Evolutionary conservation across 1,284 basidiomycete species (phyloP).

Genomic region (Pyrrhoderma lamaoense): DNA sequence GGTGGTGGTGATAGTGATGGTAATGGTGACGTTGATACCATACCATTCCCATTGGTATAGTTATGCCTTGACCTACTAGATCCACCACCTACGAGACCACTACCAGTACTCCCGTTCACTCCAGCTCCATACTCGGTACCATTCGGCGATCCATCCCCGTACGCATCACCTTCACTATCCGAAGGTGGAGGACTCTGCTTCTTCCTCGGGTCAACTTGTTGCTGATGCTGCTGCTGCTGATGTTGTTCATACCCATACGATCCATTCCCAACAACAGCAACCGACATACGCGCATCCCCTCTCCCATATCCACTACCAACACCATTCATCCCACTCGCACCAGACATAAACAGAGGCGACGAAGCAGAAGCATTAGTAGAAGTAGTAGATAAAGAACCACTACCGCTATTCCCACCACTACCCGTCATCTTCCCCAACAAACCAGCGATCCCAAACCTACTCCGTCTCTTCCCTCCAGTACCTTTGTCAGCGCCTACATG

Average conservation of each 20-base stretch:
- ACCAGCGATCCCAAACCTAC: conserved; percentile 57
- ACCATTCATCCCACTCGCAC: too few species aligned
- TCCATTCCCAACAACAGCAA: background rate
- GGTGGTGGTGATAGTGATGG: background rate
- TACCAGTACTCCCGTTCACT: conserved; percentile 13
- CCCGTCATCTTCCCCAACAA: conserved; percentile 45
- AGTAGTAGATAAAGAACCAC: background rate
- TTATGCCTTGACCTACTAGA: conserved; percentile 16
- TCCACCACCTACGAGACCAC: too few species aligned
- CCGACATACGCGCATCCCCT: background rate
- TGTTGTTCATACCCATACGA: background rate
- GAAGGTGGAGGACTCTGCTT: too few species aligned
- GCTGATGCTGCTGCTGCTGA: conserved; percentile 1
- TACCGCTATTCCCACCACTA: background rate
- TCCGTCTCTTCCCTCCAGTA: conserved; percentile 53
- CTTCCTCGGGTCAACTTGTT: conserved; percentile 7
- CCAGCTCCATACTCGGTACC: conserved; percentile 18
- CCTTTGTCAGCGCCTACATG: too few species aligned
- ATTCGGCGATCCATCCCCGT: conserved; percentile 8
- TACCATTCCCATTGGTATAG: background rate
- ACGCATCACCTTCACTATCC: background rate
- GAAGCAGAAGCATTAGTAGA: too few species aligned
- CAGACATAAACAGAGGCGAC: too few species aligned
- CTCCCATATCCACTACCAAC: background rate
- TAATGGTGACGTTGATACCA: background rate